Base-by-base conservation (phyloP, 2,329 filamentous ascomycete species). In the Phyllosticta capitalensis region DNA sequence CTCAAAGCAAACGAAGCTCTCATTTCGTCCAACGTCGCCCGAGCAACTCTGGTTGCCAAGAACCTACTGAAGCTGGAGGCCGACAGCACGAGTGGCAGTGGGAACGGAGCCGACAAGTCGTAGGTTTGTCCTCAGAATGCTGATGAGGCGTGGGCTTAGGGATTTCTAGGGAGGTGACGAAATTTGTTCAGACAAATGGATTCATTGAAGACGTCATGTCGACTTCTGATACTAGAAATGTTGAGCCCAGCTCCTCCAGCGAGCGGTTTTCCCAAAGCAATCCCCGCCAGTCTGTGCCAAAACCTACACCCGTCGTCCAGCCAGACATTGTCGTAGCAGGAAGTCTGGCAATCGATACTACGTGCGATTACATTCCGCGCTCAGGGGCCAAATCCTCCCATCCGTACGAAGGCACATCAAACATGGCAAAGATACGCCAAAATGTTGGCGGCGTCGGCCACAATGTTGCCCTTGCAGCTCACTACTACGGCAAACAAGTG, bases 401-500 rank as follows among this genome's bases (percentile, higher is more conserved):
- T 68, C 68, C 24, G 78, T 85, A 5, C 75, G 80, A 55, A 77
- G 86, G 45, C 83, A 92, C 61, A 96, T 97, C 92, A 0, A 97
- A 97, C 67, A 89, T 89, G 54, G 85, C 91, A 7, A 77, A 79
- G 14, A 95, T 96, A 64, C 84, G 77, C 38, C 90, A 95, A 68
- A 89, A 88, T 0, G 82, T 96, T 7, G 94, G 94, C 12, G 94
- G 94, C 6, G 94, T 97, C 7, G 94, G 90, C 6, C 87, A 91
- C 68, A 97, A 97, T 67, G 90, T 97, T 52, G 90, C 94, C 17
- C 81, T 90, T 54, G 92, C 92, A 52, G 86, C 89, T 0, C 88
- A 91, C 65, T 81, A 86, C 30, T 79, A 88, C 61, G 84, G 83
- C 49, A 83, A 79, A 45, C 74, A 76, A 14, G 88, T 94, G 7